Percentiles rank a stretch among this genome's conserved stretches.
Conservation (phyloP, 495 filamentous ascomycete species). For the Trichocladium antarcticum region DNA sequence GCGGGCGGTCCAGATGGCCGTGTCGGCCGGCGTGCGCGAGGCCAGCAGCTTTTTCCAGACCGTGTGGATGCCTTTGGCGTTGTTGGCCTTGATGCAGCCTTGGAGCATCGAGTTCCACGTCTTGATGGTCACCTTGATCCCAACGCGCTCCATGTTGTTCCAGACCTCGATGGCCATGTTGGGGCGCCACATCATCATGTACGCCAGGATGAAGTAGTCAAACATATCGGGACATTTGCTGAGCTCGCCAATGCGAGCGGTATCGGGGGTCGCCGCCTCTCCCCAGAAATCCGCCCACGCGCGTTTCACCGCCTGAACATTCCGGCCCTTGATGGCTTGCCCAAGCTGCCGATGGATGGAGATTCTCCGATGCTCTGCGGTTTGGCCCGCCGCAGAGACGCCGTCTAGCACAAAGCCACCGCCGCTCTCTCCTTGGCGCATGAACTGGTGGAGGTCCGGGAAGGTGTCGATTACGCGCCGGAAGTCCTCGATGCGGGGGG, state of each 20-base stretch:
- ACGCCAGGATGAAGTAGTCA: conserved; percentile 44
- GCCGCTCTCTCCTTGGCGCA: background rate
- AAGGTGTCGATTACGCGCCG: background rate
- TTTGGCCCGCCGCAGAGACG: background rate
- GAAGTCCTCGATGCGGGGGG: conserved; percentile 6
- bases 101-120: conserved; percentile 56
- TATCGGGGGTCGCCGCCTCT: conserved; percentile 12
- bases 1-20: conserved; percentile 47
- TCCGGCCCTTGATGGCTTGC: conserved; percentile 12
- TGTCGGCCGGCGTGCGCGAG: conserved; percentile 45
- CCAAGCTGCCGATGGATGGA: conserved; percentile 11
- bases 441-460: conserved; percentile 6
- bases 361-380: background rate
- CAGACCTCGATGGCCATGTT: conserved; percentile 46
- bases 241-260: conserved; percentile 12
- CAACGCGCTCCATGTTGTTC: conserved; percentile 44
- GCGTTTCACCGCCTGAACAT: conserved; percentile 12
- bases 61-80: conserved; percentile 40
- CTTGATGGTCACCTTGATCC: conserved; percentile 40
- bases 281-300: conserved; percentile 29
- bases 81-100: conserved; percentile 41
- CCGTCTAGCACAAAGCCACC: background rate
- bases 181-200: conserved; percentile 38
- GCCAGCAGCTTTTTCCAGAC: conserved; percentile 48
- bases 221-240: conserved; percentile 31